Evolutionary conservation across 306 rosid species (phyloP), one percentile per base, ranked within the genome.

Genomic region (Lathyrus oleraceus): DNA sequence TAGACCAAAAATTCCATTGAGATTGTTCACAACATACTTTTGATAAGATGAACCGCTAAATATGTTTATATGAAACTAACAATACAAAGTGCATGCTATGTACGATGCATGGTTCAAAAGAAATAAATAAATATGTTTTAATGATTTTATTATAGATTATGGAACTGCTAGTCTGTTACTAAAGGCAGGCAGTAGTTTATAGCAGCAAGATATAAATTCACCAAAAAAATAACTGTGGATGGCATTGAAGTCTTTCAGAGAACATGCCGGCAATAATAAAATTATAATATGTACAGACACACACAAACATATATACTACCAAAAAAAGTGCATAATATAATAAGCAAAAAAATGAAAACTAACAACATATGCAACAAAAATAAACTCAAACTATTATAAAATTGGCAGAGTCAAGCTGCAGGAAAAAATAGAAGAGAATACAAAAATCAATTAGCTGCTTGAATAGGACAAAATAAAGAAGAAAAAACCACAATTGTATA

Each of bases 21-120:
- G 61, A 69, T 42, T 76, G 65, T 69, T 72, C 43, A 63, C 13
- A 56, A 72, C 30, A 76, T 27, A 65, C 16, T 61, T 40, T 38
- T 16, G 53, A 72, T 49, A 68, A n/a, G 62, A 21, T 28, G 64
- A 25, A 67, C 71, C 30, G 38, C 44, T 56, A 13, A 27, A 72
- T 40, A 67, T 20, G 59, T 39, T 35, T 3, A 53, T 8, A 20
- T 51, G 56, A 54, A 69, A 70, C 40, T 36, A 38, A 62, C 58
- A 48, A 69, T 12, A 25, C 5, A 35, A 8, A 70, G 56, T 12
- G 28, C 52, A 42, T 51, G 39, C 10, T 16, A 51, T 69, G 80
- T 39, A 39, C 3, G 36, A 25, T 21, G 15, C 56, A 48, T 5
- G 28, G 30, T 32, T 32, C 15, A 2, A 25, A 25, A 23, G 25